Base-by-base conservation (phyloP, 352 stramenopile genomes). In the Elongisporangium anandrum region DNA sequence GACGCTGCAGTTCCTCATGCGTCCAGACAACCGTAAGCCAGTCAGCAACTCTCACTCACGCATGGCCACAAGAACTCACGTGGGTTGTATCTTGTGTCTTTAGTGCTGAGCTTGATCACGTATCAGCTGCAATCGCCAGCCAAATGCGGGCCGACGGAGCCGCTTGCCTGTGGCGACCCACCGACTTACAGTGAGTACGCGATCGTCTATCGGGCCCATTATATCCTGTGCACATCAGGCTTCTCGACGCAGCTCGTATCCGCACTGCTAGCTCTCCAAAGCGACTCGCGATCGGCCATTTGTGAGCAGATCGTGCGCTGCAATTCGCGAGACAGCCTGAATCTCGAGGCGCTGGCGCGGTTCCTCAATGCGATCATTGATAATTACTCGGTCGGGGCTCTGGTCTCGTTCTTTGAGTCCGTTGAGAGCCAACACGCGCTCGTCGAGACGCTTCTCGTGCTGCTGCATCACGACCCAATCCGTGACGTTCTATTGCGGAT, bases 281-380 rank as follows among this genome's bases (percentile, higher is more conserved):
- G 57, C 13, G 60, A 67, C 7, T 45, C 53, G 10, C 66, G 60
- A 9, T 57, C 20, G 15, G 62, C 55, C 4, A 65, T 92, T 8
- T 73, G 72, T 21, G 47, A 62, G 2, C 66, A 72, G 3, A 65
- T 92, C 0, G 54, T 63, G 2, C 52, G 63, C 9, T 90, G 75
- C 54, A 70, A 83, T 24, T 81, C 79, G 6, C 68, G 79, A 16
- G 78, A 85, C 53, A 70, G 58, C 13, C 90, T 92, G 83, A 86
- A 73, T 12, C 63, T 88, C 4, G 83, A 92, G 41, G 77, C 73
- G 0, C 71, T 88, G 41, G 64, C 70, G 4, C 70, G 83, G 0
- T 87, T 90, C 54, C 54, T 88, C 8, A 87, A 66, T 24, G 62
- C 69, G 13, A 76, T 90, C 54, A 90, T 92, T 75, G 80, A 90